These are phyloP conservation scores for Gypsophila paniculata DNA, from an alignment of 179 eudicot genomes.

Conservation along the genomic window DNA sequence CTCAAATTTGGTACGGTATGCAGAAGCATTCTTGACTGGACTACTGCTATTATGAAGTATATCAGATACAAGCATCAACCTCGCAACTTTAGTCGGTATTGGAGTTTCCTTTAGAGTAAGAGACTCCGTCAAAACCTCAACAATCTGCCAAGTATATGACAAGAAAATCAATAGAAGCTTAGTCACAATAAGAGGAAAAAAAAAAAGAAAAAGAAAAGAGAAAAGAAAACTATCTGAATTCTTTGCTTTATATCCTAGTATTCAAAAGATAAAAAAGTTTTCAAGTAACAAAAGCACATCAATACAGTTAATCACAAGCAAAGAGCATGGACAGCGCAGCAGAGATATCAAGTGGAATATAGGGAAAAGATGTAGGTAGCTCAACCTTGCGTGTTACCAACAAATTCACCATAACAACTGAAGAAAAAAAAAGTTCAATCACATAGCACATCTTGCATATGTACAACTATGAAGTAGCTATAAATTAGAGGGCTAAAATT, in stretches of 20 bases:
- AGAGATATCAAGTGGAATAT: background rate
- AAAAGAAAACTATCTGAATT: background rate
- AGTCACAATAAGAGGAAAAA: too few species aligned
- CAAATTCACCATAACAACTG: background rate
- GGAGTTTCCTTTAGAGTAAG: conserved; percentile 96
- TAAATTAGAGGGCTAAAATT: background rate
- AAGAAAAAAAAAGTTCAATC: background rate
- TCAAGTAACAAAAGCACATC: background rate
- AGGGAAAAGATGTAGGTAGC: background rate
- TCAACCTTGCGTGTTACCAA: background rate
- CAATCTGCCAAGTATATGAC: conserved; percentile 50
- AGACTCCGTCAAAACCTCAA: conserved; percentile 92
- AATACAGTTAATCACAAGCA: background rate
- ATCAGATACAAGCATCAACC: conserved; percentile 98
- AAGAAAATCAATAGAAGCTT: background rate
- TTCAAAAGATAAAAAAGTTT: background rate
- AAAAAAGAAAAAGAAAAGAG: too few species aligned
- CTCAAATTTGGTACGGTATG: conserved; percentile 96
- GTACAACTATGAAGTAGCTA: background rate
- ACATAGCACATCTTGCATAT: background rate
- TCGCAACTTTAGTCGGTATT: conserved; percentile 99
- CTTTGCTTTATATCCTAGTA: too few species aligned
- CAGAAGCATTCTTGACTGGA: conserved; percentile 96
- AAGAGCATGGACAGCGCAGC: background rate
- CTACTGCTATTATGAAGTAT: conserved; percentile 97